These are phyloP conservation scores for Phaeomoniella chlamydospora DNA, from an alignment of 2,329 filamentous ascomycete species.

Conservation along the genomic window DNA sequence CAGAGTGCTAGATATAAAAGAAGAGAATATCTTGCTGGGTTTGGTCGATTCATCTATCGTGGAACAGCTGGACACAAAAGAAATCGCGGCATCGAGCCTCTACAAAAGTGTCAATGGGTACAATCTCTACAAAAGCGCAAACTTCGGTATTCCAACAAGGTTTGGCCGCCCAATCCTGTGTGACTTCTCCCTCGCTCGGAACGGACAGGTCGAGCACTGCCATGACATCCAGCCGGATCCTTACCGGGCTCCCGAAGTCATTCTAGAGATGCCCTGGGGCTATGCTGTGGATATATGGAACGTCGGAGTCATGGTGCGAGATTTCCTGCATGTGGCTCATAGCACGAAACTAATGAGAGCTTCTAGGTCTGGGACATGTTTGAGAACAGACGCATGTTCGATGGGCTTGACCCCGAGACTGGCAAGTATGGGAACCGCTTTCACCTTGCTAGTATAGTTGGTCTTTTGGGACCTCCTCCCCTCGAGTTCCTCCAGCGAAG, in stretches of 20 bases:
- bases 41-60: conserved; percentile 16
- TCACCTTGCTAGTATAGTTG: too few relatives aligned
- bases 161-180: conserved; percentile 12
- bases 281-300: conserved; percentile 17
- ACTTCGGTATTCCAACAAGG: conserved; percentile 7
- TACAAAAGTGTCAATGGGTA: conserved; percentile 14
- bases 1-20: conserved; percentile 18
- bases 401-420: too few relatives aligned
- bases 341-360: too few relatives aligned
- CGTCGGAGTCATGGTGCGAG: too few relatives aligned
- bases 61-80: conserved; percentile 13
- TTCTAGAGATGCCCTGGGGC: conserved; percentile 15
- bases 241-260: conserved; percentile 16
- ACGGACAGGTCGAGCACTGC: conserved; percentile 9
- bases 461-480: too few relatives aligned
- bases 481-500: too few relatives aligned
- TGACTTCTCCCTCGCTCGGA: conserved; percentile 15
- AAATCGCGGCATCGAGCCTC: conserved; percentile 13
- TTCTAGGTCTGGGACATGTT: too few relatives aligned
- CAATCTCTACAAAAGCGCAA: conserved; percentile 13
- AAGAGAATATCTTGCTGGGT: conserved; percentile 16
- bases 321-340: too few relatives aligned
- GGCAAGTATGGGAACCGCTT: too few relatives aligned
- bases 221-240: conserved; percentile 13
- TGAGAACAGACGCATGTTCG: too few relatives aligned